Percentiles rank a stretch among this genome's conserved stretches.
These are phyloP conservation scores for Phyllosticta capitalensis DNA, from an alignment of 2,329 filamentous ascomycete genomes.

Conservation along the genomic window DNA sequence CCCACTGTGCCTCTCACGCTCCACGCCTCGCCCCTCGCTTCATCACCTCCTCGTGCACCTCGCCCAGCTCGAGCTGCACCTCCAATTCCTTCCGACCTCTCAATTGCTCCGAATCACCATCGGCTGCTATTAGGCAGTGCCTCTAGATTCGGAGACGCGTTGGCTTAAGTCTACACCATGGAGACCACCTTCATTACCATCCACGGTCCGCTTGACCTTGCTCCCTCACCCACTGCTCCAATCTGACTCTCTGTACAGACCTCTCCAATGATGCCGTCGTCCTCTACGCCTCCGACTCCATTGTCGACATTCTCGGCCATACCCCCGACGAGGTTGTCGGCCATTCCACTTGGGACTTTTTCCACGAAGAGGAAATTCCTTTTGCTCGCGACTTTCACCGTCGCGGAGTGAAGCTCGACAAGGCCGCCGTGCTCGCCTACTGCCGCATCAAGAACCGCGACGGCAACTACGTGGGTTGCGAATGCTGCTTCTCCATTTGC, in stretches of 20 bases:
- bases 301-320: slow-evolving; percentile 75
- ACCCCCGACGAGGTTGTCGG: slow-evolving; percentile 65
- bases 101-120: slow-evolving; percentile 4
- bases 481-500: slow-evolving; percentile 83
- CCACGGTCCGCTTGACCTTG: slow-evolving; percentile 49
- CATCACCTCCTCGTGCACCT: neutral
- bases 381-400: slow-evolving; percentile 64
- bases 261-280: slow-evolving; percentile 67
- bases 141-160: slow-evolving; percentile 7
- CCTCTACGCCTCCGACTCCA: slow-evolving; percentile 74
- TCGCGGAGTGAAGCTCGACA: slow-evolving; percentile 67
- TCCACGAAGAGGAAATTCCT: slow-evolving; percentile 71
- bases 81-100: neutral
- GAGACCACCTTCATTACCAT: slow-evolving; percentile 88
- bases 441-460: slow-evolving; percentile 59
- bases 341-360: slow-evolving; percentile 75
- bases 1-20: too few species aligned
- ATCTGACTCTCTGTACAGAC: slow-evolving; percentile 40
- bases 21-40: neutral
- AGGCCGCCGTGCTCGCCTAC: slow-evolving; percentile 76
- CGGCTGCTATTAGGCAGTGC: slow-evolving; percentile 10
- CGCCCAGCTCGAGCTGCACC: neutral
- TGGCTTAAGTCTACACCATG: slow-evolving; percentile 41
- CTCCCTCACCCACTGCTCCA: neutral
- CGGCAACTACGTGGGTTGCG: slow-evolving; percentile 67